Conservation (phyloP, 805 yeast genomes). For the Hanseniaspora lindneri region DNA sequence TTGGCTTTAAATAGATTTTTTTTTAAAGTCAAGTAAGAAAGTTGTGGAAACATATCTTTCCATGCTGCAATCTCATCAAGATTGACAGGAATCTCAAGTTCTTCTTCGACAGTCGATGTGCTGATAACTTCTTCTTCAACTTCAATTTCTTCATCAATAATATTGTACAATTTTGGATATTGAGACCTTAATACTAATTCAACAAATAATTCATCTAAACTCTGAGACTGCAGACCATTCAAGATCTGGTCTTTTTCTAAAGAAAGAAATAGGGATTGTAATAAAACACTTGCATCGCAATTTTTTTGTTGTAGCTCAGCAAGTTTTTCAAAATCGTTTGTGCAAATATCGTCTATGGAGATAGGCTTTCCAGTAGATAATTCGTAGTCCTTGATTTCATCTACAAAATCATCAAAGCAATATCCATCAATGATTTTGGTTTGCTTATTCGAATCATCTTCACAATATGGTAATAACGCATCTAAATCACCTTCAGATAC, state of each 20-base stretch:
- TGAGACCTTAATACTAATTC: not conserved
- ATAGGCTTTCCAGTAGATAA: no score
- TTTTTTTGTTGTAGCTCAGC: not conserved
- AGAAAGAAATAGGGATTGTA: not conserved
- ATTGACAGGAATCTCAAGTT: slow-evolving; percentile 3
- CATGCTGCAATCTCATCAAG: not conserved
- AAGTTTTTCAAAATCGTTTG: not conserved
- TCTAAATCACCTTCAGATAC: not conserved
- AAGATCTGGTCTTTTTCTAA: not conserved
- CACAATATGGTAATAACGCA: not conserved
- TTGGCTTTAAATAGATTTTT: not conserved
- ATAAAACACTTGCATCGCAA: not conserved
- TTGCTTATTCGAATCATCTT: no score
- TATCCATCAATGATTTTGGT: no score
- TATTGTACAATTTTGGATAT: not conserved
- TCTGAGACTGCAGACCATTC: not conserved
- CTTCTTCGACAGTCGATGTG: not conserved
- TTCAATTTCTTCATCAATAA: slow-evolving; percentile 2
- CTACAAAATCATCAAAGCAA: no score
- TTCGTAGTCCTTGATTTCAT: no score
- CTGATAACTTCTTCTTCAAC: not conserved
- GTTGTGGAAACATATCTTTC: slow-evolving; percentile 6
- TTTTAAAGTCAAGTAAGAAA: slow-evolving; percentile 1
- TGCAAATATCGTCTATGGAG: no score
- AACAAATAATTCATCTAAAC: not conserved